A percentile compares a stretch with the other conserved stretches of the same genome.
Conservation (phyloP, 306 rosid species). For the Gleditsia sinensis region DNA sequence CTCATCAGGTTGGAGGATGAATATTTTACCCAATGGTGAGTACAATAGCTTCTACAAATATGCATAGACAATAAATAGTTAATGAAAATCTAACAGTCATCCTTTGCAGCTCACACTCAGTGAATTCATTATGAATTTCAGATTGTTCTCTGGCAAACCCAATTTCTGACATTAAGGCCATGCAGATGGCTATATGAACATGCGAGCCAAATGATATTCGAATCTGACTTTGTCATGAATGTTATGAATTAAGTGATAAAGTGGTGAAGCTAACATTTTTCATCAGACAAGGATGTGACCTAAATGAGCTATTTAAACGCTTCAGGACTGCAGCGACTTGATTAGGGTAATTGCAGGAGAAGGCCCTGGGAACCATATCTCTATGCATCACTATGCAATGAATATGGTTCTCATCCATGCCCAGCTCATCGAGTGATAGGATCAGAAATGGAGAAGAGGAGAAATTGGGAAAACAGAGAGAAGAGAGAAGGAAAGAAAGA, state of each 20-base stretch:
- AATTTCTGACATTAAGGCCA: not conserved
- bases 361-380: constrained; percentile 92
- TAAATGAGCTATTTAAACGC: constrained; percentile 68
- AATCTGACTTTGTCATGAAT: not conserved
- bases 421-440: constrained; percentile 57
- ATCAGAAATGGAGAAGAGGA: too few relatives aligned
- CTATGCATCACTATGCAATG: constrained; percentile 82
- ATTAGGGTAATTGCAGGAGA: constrained; percentile 83
- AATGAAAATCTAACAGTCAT: not conserved
- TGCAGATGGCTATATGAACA: not conserved
- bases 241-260: not conserved
- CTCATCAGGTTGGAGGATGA: constrained; percentile 85
- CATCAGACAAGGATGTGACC: constrained; percentile 70
- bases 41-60: constrained; percentile 71
- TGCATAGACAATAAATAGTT: not conserved
- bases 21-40: constrained; percentile 77
- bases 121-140: not conserved
- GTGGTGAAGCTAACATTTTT: constrained; percentile 55
- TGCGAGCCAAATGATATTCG: not conserved
- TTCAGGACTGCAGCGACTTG: constrained; percentile 69
- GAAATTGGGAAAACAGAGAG: too few relatives aligned
- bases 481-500: too few relatives aligned
- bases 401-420: constrained; percentile 66
- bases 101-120: not conserved
- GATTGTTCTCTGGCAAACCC: not conserved